A percentile compares a stretch with the other conserved stretches of the same genome.
phyloP scores from a whole-genome alignment of 2,329 filamentous ascomycete species.

The Colletotrichum cereale region DNA sequence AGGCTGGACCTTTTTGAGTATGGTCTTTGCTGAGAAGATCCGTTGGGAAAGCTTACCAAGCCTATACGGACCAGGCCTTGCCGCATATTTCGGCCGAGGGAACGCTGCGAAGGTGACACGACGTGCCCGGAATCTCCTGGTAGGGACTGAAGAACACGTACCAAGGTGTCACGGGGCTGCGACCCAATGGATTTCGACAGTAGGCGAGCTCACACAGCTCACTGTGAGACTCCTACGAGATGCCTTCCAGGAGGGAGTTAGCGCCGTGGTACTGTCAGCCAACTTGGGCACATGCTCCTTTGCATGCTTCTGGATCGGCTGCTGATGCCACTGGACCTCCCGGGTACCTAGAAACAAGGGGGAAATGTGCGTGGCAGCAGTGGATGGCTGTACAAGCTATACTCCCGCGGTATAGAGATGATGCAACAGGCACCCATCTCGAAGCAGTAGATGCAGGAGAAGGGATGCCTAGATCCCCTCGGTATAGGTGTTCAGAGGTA shows the following conservation, averaged over 20 bases:
- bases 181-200: conserved; percentile 33
- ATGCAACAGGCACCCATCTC: not conserved
- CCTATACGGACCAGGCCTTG: conserved; percentile 20
- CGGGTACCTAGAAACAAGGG: not conserved
- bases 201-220: conserved; percentile 39
- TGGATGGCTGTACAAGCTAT: not conserved
- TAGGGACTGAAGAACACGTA: conserved; percentile 24
- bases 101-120: conserved; percentile 19
- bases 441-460: not conserved
- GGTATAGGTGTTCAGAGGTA: not conserved
- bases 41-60: conserved; percentile 21
- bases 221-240: conserved; percentile 26
- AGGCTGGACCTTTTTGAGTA: not conserved
- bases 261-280: conserved; percentile 19
- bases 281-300: conserved; percentile 11
- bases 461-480: not conserved
- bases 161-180: conserved; percentile 25
- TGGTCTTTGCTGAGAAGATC: conserved; percentile 4
- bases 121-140: conserved; percentile 6
- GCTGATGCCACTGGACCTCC: not conserved
- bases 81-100: not conserved
- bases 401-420: not conserved
- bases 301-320: not conserved
- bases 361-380: not conserved
- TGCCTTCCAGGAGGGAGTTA: conserved; percentile 1